Evolutionary conservation across 805 yeast genomes (phyloP), one percentile per base, ranked within the genome.

Genomic region (Nakazawaea anatomiae): DNA sequence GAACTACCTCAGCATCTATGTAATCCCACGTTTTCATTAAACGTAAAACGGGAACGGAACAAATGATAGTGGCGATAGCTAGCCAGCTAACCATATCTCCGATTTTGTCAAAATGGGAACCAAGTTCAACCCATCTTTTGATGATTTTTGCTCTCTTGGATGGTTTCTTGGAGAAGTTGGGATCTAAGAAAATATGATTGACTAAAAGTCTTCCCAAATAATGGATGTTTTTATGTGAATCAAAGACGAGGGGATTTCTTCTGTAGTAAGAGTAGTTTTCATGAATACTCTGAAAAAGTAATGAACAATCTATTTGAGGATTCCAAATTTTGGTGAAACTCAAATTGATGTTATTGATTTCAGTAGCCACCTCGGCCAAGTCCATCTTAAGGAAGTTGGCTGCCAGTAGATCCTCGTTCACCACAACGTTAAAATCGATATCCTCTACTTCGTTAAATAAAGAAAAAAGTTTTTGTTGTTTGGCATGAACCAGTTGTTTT

Each of bases 1-100:
- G 82, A 48, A 87, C 65, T 44, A 78, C 72, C 31, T 77, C 77
- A 25, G 77, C 75, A 11, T 86, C 77, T 4, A 90, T 87, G 45
- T 73, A 70, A 6, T 83, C 70, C 98, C 98, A 92, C 1, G 91
- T 76, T 49, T 78, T 76, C 30, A 77, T 70, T 44, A 92, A 71
- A 56, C 98, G 76, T 52, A 92, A 69, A 1, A 92, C 74, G 0
- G 97, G 96, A 50, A 85, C 80, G 0, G 96, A 87, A 59, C 96
- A 85, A 1, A 91, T 75, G 1, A 86, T 75, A 0, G 94, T 83
- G 1, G 96, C 89, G 57, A 92, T 82, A 0, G 96, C 96, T 28
- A 89, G 70, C 97, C 97, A 92, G 32, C 94, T 84, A 0, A 90
- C 91, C 91, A 89, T 89, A 63, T 92, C 96, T 46, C 98, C 98